Conservation (phyloP, 2,329 filamentous ascomycete genomes). For the Whalleya microplaca region DNA sequence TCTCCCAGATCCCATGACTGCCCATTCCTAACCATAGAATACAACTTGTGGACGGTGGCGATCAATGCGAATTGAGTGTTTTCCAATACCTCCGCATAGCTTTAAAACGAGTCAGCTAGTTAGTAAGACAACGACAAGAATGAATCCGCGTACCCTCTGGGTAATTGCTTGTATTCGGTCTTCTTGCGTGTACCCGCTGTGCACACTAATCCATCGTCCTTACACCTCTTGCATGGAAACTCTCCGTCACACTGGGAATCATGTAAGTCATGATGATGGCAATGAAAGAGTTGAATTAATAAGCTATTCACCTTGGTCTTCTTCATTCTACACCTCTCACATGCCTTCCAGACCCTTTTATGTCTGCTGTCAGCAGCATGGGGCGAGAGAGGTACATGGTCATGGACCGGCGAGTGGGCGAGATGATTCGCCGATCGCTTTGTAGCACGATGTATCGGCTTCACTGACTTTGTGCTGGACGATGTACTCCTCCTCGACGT, state of each 20-base stretch:
- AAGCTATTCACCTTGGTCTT: slow-evolving; percentile 62
- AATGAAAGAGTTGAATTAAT: neutral
- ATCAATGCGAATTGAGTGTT: slow-evolving; percentile 68
- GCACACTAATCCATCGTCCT: slow-evolving; percentile 67
- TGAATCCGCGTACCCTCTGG: slow-evolving; percentile 54
- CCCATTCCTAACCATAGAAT: slow-evolving; percentile 62
- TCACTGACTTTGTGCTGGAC: slow-evolving; percentile 50
- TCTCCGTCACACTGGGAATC: slow-evolving; percentile 62
- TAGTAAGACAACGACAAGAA: slow-evolving; percentile 13
- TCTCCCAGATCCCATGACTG: slow-evolving; percentile 66
- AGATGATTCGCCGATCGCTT: slow-evolving; percentile 53
- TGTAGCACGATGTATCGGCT: slow-evolving; percentile 54
- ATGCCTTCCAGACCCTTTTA: slow-evolving; percentile 70
- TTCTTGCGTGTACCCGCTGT: slow-evolving; percentile 67
- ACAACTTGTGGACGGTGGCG: slow-evolving; percentile 67
- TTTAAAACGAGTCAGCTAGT: slow-evolving; percentile 32
- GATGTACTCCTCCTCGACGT: slow-evolving; percentile 34
- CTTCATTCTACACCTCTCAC: slow-evolving; percentile 69
- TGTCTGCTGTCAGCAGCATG: slow-evolving; percentile 57
- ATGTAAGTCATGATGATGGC: slow-evolving; percentile 11
- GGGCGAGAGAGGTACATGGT: slow-evolving; percentile 44
- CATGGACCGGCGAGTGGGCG: slow-evolving; percentile 41
- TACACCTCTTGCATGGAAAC: slow-evolving; percentile 68
- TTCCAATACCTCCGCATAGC: slow-evolving; percentile 67
- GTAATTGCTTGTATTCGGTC: slow-evolving; percentile 70